A percentile compares a stretch with the other conserved stretches of the same genome.
These are phyloP conservation scores for Scenedesmus sp. DNA, from an alignment of 163 green algal species.

Conservation along the genomic window DNA sequence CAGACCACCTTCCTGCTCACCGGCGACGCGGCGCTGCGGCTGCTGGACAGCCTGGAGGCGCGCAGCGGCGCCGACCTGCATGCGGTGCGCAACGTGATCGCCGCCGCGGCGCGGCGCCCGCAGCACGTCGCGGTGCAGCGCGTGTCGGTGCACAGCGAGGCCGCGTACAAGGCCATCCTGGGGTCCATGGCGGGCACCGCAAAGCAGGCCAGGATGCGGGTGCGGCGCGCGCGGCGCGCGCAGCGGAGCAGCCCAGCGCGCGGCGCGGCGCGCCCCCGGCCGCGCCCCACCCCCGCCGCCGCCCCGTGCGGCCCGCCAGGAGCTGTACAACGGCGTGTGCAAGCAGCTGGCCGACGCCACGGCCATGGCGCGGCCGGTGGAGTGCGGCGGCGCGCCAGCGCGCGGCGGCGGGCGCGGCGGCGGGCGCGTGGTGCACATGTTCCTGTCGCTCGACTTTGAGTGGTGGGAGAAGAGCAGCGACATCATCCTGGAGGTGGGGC, in stretches of 20 bases:
- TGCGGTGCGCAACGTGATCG: no score
- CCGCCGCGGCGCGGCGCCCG: no score
- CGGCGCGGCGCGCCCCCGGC: no score
- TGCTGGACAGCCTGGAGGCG: no score
- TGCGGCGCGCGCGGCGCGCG: no score
- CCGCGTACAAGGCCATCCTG: constrained; percentile 2
- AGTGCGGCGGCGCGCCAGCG: not conserved
- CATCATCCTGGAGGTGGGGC: constrained; percentile 25
- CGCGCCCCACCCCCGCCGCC: no score
- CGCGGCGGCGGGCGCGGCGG: not conserved
- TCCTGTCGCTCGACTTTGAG: constrained; percentile 41
- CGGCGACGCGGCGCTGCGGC: no score
- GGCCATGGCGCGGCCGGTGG: not conserved
- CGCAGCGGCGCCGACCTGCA: no score
- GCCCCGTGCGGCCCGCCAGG: no score
- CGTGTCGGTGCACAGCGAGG: not conserved
- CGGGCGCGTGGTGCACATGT: not conserved
- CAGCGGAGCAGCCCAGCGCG: no score
- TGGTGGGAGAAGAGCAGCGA: constrained; percentile 37
- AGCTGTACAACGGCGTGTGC: constrained; percentile 13
- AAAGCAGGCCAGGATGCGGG: constrained; percentile 30
- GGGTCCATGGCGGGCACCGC: not conserved
- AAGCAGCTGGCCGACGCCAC: not conserved
- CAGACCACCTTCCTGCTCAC: no score
- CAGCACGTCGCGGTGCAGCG: no score